Conservation (phyloP, 371 early-diverging fungal species). For the Mortierella sp. region DNA sequence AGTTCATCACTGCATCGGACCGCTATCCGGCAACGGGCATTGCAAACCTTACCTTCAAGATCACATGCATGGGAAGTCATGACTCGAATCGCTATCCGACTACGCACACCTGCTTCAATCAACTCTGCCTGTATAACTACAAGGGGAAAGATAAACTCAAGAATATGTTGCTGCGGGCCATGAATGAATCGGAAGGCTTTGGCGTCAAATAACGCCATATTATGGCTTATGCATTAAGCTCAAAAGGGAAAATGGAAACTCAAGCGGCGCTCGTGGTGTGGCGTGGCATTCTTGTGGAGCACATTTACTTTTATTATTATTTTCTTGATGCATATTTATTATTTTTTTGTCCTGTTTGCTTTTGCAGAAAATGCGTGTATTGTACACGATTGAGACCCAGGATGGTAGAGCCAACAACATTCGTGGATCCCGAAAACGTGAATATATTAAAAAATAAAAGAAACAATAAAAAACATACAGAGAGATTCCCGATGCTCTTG, state of each 20-base stretch:
- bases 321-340: background rate
- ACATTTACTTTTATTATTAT: background rate
- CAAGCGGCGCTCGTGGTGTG: background rate
- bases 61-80: conserved; percentile 81
- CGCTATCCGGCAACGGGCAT: conserved; percentile 94
- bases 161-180: conserved; percentile 85
- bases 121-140: conserved; percentile 88
- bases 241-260: background rate
- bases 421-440: conserved; percentile 2
- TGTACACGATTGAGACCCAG: conserved; percentile 6
- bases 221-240: background rate
- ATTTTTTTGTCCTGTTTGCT: background rate
- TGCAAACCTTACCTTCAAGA: conserved; percentile 81
- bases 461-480: conserved; percentile 1
- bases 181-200: conserved; percentile 93
- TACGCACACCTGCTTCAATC: conserved; percentile 98
- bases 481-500: background rate
- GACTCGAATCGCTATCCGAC: conserved; percentile 86
- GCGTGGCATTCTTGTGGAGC: background rate
- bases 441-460: background rate
- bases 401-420: conserved; percentile 2
- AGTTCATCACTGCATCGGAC: conserved; percentile 98
- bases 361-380: background rate
- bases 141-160: conserved; percentile 81
- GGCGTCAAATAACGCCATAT: conserved; percentile 67